Evolutionary conservation across 2,329 filamentous ascomycete genomes (phyloP), one percentile per base, ranked within the genome.

Genomic region (Trichophyton benhamiae): DNA sequence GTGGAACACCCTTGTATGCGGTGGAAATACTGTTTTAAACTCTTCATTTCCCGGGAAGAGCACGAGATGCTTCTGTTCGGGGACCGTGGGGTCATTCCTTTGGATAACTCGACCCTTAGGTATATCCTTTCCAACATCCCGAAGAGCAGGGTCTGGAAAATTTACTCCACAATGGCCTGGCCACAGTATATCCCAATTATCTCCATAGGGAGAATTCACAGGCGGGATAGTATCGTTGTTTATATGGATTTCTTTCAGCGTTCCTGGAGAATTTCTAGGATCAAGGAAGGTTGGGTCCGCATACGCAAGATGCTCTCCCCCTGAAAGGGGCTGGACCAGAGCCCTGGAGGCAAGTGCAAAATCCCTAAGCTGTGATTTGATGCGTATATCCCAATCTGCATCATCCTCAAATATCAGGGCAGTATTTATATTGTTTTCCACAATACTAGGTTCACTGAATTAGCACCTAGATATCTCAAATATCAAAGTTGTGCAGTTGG

Each of bases 331-430:
- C 17, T 59, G 58, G 44, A 30, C 25, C n/a, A 59, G 22, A n/a
- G 41, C 20, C n/a, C 15, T 41, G n/a, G 58, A 59, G 41, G 58
- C 13, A 8, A 44, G 41, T 13, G 58, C 58, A 17, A 46, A 59
- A 7, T 53, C 60, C 8, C 71, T 71, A 15, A 83, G 73, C 65
- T 84, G 81, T 0, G 69, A 59, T 36, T 79, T 78, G 25, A 83
- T 68, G 0, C 75, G 71, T 11, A 83, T 69, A 61, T 83, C 82
- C 82, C 82, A 84, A 69, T 84, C 81, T 20, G 77, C 75, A 61
- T 83, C 81, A 65, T 83, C 81, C 66, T 84, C 82, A 27, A 83
- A 67, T 30, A 83, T 79, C 1, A 83, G 69, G 0, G 79, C 80
- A 1, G 77, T 79, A 0, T 73, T 70, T 2, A 81, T 65, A 46